These are phyloP conservation scores for Colletotrichum siamense DNA, from an alignment of 2,329 filamentous ascomycete species.

Conservation along the genomic window DNA sequence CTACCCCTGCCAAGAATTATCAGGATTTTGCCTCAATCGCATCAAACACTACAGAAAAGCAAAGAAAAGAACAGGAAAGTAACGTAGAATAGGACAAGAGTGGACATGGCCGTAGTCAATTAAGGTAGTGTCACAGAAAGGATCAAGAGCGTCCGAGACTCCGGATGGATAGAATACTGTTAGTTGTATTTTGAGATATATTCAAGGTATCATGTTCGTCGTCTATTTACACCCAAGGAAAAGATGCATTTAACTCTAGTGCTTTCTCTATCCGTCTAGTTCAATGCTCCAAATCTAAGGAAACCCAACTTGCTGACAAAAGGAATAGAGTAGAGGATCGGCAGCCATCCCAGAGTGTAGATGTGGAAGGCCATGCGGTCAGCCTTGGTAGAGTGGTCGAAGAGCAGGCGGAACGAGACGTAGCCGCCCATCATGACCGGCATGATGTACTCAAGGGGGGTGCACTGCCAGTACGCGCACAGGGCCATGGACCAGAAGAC, in stretches of 20 bases:
- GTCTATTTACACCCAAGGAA: background rate
- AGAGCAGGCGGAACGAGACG: background rate
- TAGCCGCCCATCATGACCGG: background rate
- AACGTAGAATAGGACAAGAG: too few relatives aligned
- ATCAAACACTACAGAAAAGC: too few relatives aligned
- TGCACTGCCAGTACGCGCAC: background rate
- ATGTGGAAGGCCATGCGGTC: background rate
- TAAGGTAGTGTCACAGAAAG: too few relatives aligned
- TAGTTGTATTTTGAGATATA: background rate
- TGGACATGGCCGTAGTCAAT: too few relatives aligned
- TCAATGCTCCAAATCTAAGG: background rate
- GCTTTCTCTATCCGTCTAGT: background rate
- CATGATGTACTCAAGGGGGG: background rate
- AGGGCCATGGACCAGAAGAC: slow-evolving; percentile 21
- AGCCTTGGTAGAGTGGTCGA: background rate
- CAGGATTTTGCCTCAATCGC: too few relatives aligned
- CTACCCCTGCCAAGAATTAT: too few relatives aligned
- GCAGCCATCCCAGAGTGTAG: background rate
- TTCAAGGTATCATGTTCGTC: background rate
- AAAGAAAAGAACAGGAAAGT: too few relatives aligned
- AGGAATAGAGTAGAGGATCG: background rate
- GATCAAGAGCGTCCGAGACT: too few relatives aligned
- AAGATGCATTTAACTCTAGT: background rate
- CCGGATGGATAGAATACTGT: too few relatives aligned
- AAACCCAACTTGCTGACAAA: background rate